These are phyloP conservation scores for Sporothrix variecibatus DNA, from an alignment of 2,329 filamentous ascomycete species.

Conservation along the genomic window DNA sequence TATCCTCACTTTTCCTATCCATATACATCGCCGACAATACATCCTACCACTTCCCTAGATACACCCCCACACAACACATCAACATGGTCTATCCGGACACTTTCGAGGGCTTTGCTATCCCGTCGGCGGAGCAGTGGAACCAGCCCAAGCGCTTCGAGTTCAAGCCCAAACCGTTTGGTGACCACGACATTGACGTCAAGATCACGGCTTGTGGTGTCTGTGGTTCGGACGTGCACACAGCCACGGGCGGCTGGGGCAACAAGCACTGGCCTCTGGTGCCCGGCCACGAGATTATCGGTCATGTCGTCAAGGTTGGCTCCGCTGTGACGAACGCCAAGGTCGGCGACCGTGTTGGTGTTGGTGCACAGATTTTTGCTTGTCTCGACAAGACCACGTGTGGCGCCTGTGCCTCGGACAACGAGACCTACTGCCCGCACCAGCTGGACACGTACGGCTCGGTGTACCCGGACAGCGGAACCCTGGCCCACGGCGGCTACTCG, in stretches of 20 bases:
- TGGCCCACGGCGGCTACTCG: slow-evolving; percentile 59
- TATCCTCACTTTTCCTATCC: neutral
- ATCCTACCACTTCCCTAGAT: neutral
- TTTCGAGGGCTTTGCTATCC: slow-evolving; percentile 63
- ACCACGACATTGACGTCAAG: slow-evolving; percentile 85
- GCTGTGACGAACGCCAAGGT: slow-evolving; percentile 62
- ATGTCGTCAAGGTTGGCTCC: slow-evolving; percentile 65
- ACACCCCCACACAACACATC: slow-evolving; percentile 11
- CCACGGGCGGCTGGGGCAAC: slow-evolving; percentile 67
- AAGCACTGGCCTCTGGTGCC: slow-evolving; percentile 65
- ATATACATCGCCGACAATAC: neutral
- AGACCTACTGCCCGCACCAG: slow-evolving; percentile 66
- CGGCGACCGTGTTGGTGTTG: slow-evolving; percentile 67
- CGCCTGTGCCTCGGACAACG: slow-evolving; percentile 65
- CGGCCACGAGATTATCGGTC: slow-evolving; percentile 72
- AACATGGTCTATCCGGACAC: slow-evolving; percentile 59
- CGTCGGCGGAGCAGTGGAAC: slow-evolving; percentile 55
- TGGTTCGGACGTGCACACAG: slow-evolving; percentile 70
- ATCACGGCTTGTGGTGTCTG: slow-evolving; percentile 80
- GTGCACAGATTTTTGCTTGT: slow-evolving; percentile 66
- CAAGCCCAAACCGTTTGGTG: slow-evolving; percentile 81
- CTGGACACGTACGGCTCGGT: slow-evolving; percentile 62
- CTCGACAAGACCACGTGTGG: slow-evolving; percentile 53
- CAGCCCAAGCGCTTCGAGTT: slow-evolving; percentile 73
- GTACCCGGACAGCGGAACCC: slow-evolving; percentile 52